Percentiles rank a stretch among this genome's conserved stretches.
phyloP scores from a whole-genome alignment of 2,329 filamentous ascomycete species.

The Teratosphaeria destructans region DNA sequence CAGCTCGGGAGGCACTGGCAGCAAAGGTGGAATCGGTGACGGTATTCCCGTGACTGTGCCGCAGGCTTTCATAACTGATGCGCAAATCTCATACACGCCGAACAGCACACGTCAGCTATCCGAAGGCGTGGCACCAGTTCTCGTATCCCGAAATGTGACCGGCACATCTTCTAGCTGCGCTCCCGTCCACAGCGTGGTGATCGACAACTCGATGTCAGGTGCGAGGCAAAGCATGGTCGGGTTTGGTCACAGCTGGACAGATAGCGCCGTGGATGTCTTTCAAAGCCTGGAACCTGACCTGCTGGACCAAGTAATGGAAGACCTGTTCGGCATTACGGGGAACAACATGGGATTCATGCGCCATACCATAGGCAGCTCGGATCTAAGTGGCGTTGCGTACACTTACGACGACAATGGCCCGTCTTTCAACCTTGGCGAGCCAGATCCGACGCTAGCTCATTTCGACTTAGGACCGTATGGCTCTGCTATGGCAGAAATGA shows the following conservation, averaged over 20 bases:
- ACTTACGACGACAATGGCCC: constrained; percentile 28
- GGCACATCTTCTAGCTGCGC: not conserved
- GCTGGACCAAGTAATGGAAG: constrained; percentile 23
- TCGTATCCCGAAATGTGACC: constrained; percentile 5
- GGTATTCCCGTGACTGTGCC: constrained; percentile 10
- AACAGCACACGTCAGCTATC: constrained; percentile 16
- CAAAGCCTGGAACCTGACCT: constrained; percentile 21
- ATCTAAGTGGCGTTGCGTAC: constrained; percentile 27
- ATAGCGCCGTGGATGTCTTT: constrained; percentile 28
- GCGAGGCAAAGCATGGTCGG: constrained; percentile 24
- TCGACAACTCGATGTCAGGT: constrained; percentile 10
- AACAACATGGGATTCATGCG: constrained; percentile 31
- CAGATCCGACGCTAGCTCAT: constrained; percentile 22
- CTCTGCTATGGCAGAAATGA: constrained; percentile 27
- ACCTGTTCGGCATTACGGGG: constrained; percentile 26
- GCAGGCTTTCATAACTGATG: constrained; percentile 16
- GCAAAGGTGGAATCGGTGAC: constrained; percentile 13
- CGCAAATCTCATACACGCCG: constrained; percentile 8
- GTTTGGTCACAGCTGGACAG: constrained; percentile 31
- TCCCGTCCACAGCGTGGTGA: constrained; percentile 4
- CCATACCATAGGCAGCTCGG: constrained; percentile 30
- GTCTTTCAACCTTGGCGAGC: constrained; percentile 22
- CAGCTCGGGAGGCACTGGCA: constrained; percentile 12
- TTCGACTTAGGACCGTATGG: constrained; percentile 27
- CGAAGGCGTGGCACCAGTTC: constrained; percentile 6